Evolutionary conservation across 2,329 filamentous ascomycete species (phyloP), one percentile per base, ranked within the genome.

Genomic region (Ascochyta rabiei): DNA sequence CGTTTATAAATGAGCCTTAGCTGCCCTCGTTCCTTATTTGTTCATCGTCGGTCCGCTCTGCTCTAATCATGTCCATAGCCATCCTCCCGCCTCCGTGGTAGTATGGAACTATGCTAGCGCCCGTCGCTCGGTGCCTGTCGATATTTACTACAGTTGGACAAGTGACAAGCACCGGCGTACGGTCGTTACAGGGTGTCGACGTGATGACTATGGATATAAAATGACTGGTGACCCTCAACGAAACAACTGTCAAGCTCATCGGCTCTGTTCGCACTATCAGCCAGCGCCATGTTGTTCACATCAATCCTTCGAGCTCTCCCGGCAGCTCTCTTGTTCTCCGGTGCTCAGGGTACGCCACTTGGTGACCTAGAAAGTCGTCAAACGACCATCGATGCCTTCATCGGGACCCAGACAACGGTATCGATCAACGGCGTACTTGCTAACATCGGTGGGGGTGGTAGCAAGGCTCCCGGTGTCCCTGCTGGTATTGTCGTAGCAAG

Each of bases 401-500:
- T 85, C 46, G 63, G 75, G 7, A 66, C 70, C 1, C 79, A 86
- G 61, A 77, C 75, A 18, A 63, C 72, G 0, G 71, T 83, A 54
- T 79, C 84, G 7, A 73, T 83, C 21, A 75, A 83, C 59, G 80
- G 81, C 23, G 75, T 82, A 13, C 68, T 86, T 37, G 78, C 81
- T 64, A 86, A 86, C 63, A 83, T 85, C 51, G 84, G 84, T 6
- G 68, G 82, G 0, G 67, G 76, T 67, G 83, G 83, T 16, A 75
- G 75, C 6, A 76, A 78, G 49, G 81, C 77, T 9, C 60, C 70
- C 13, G 82, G 81, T 38, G 82, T 81, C 4, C 71, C 71, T 21
- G 67, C 80, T 2, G 83, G 83, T 26, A 75, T 83, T 48, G 77
- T 85, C 3, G 73, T 86, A 54, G 84, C 83, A 4, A 84, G 81